phyloP scores from a whole-genome alignment of 352 stramenopile species.

The Aphanomyces astaci region DNA sequence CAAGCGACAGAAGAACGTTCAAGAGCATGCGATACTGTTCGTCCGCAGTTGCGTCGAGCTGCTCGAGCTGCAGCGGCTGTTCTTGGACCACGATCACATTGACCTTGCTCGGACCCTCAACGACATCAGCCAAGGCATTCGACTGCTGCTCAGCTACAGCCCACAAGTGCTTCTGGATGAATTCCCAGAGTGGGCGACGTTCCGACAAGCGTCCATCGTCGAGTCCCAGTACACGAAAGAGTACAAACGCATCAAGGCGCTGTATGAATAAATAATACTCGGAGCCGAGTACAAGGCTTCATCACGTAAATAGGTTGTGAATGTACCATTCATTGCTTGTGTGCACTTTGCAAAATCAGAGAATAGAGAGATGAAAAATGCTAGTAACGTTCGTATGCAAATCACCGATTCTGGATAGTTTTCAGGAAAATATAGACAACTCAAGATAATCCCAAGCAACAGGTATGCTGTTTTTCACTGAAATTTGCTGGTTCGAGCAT shows the following conservation, averaged over 20 bases:
- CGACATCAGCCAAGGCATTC: conserved; percentile 88
- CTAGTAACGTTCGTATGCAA: no score
- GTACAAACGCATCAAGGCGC: conserved; percentile 83
- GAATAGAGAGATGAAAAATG: no score
- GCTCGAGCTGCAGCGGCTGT: conserved; percentile 77
- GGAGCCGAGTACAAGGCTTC: no score
- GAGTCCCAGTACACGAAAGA: conserved; percentile 86
- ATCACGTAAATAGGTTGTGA: no score
- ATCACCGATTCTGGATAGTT: no score
- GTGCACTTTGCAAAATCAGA: no score
- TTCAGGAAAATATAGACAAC: no score
- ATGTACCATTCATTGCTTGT: no score
- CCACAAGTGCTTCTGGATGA: conserved; percentile 77
- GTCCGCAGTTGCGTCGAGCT: conserved; percentile 79
- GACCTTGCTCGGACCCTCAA: conserved; percentile 87
- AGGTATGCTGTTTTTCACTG: no score
- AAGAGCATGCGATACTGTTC: conserved; percentile 82
- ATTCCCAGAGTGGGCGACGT: conserved; percentile 78
- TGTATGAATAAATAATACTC: conserved; percentile 71
- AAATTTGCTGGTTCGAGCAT: no score
- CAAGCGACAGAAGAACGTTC: conserved; percentile 32
- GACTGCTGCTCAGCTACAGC: conserved; percentile 82
- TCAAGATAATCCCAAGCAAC: no score
- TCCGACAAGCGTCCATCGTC: conserved; percentile 81
- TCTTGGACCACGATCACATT: conserved; percentile 84